These are phyloP conservation scores for Starmera quercuum DNA, from an alignment of 805 yeast species.

Conservation along the genomic window DNA sequence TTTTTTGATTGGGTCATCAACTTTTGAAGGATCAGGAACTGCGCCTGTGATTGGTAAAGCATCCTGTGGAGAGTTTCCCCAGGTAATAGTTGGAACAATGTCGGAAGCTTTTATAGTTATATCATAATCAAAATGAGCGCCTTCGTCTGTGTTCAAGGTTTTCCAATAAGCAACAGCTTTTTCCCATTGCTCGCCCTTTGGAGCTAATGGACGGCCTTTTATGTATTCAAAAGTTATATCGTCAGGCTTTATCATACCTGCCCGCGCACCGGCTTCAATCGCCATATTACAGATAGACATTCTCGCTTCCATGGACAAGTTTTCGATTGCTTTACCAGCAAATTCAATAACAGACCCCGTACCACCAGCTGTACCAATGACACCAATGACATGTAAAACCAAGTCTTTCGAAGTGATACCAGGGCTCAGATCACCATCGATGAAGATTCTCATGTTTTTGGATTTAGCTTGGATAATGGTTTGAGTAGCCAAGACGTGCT, in stretches of 20 bases:
- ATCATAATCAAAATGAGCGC: conserved; percentile 83
- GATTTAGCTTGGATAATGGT: conserved; percentile 91
- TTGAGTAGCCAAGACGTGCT: conserved; percentile 97
- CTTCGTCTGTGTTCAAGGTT: conserved; percentile 80
- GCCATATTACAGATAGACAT: conserved; percentile 99
- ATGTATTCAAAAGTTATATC: conserved; percentile 81
- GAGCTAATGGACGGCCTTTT: conserved; percentile 92
- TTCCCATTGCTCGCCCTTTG: conserved; percentile 91
- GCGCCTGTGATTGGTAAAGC: conserved; percentile 88
- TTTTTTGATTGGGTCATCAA: conserved; percentile 64
- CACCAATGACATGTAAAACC: conserved; percentile 89
- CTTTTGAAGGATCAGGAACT: conserved; percentile 84
- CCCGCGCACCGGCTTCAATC: conserved; percentile 98
- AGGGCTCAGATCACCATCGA: conserved; percentile 74
- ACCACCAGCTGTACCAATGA: conserved; percentile 99
- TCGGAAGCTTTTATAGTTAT: conserved; percentile 76
- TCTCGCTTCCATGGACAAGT: conserved; percentile 91
- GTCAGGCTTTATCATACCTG: conserved; percentile 98
- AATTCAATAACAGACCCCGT: conserved; percentile 96
- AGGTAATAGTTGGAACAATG: conserved; percentile 91
- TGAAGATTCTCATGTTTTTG: conserved; percentile 87
- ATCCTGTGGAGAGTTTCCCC: conserved; percentile 99
- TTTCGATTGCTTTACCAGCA: conserved; percentile 90
- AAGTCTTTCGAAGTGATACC: conserved; percentile 97
- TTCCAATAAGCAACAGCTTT: conserved; percentile 91